Conservation (phyloP, 495 filamentous ascomycete species). For the Staphylotrichum tortipilum region DNA sequence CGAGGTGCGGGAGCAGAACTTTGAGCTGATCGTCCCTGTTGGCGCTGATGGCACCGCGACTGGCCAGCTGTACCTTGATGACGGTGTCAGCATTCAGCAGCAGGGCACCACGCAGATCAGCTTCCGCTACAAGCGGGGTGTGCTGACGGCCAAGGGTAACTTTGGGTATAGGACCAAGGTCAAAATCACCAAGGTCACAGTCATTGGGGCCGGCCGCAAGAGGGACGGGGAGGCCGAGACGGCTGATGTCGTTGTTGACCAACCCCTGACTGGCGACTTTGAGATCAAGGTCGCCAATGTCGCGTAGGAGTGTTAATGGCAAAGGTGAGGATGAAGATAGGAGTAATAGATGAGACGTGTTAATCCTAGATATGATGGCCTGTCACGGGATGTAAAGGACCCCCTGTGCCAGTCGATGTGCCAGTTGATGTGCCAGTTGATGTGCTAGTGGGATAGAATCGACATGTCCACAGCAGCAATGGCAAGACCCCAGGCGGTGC, state of each 20-base stretch:
- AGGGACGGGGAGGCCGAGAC: not conserved
- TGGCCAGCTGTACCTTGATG: slow-evolving; percentile 51
- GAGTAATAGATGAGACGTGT: no score
- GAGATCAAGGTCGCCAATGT: not conserved
- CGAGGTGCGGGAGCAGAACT: slow-evolving; percentile 55
- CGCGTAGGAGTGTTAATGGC: no score
- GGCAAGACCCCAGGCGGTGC: no score
- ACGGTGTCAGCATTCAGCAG: slow-evolving; percentile 50
- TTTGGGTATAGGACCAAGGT: slow-evolving; percentile 44
- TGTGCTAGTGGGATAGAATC: no score
- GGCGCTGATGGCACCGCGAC: slow-evolving; percentile 34
- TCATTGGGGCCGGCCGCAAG: slow-evolving; percentile 39
- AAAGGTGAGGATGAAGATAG: no score
- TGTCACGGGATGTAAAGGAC: no score
- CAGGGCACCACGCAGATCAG: slow-evolving; percentile 37
- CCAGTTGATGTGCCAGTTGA: no score
- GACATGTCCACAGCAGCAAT: no score
- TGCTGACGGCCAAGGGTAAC: slow-evolving; percentile 43
- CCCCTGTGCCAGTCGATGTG: no score
- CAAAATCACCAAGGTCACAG: slow-evolving; percentile 46
- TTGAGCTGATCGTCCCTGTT: slow-evolving; percentile 63
- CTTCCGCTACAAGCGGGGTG: slow-evolving; percentile 46
- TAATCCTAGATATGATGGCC: no score
- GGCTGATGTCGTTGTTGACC: slow-evolving; percentile 6
- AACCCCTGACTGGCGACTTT: slow-evolving; percentile 11